phyloP scores from a whole-genome alignment of 2,329 filamentous ascomycete species.

The Penicillium capsulatum region DNA sequence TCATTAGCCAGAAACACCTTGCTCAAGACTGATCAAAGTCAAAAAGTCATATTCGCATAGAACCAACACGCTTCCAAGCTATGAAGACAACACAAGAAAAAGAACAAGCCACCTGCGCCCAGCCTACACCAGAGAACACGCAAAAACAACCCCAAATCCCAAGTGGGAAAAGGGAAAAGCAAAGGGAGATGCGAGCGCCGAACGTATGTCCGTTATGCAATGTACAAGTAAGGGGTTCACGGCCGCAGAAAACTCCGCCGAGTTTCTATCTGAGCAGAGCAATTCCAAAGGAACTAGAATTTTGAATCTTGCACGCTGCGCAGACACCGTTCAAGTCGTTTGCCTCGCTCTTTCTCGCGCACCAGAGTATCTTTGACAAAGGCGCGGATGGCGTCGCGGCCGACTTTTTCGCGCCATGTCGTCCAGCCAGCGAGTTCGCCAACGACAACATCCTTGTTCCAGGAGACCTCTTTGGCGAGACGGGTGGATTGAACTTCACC shows the following conservation, averaged over 20 bases:
- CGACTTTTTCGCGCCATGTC: conserved; percentile 76
- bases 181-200: conserved; percentile 6
- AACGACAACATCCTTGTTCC: conserved; percentile 91
- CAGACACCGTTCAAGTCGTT: conserved; percentile 74
- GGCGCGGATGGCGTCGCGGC: conserved; percentile 67
- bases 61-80: conserved; percentile 7
- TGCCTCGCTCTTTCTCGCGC: conserved; percentile 71
- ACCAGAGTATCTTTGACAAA: conserved; percentile 76
- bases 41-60: not conserved
- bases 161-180: not conserved
- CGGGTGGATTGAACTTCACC: conserved; percentile 66
- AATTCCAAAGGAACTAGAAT: conserved; percentile 1
- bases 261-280: too few relatives aligned
- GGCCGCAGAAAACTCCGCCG: too few relatives aligned
- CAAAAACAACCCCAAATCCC: conserved; percentile 5
- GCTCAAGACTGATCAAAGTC: not conserved
- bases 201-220: conserved; percentile 19
- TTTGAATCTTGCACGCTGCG: conserved; percentile 51
- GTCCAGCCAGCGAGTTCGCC: conserved; percentile 91
- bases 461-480: conserved; percentile 76
- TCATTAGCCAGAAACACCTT: too few relatives aligned
- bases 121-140: not conserved
- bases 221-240: too few relatives aligned
- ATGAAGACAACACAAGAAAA: conserved; percentile 1
- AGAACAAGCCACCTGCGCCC: not conserved